Conservation (phyloP, 495 filamentous ascomycete species). For the Penicillium odoratum region DNA sequence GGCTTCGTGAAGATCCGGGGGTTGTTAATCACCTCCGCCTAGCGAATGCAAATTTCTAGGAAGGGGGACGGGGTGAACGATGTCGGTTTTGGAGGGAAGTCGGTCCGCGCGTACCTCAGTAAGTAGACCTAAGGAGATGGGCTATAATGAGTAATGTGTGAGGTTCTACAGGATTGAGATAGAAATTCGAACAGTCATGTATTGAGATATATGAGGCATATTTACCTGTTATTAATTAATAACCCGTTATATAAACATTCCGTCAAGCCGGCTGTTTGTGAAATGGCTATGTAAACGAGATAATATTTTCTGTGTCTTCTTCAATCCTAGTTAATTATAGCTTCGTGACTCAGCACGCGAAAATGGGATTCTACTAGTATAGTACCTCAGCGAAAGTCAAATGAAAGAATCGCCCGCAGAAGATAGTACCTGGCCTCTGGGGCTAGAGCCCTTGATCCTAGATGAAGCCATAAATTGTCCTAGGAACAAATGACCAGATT, state of each 20-base stretch:
- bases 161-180: neutral
- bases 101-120: constrained; percentile 18
- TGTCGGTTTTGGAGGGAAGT: constrained; percentile 59
- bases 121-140: neutral
- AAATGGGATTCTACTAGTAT: no score
- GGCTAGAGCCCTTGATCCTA: neutral
- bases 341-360: no score
- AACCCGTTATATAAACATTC: no score
- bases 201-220: no score
- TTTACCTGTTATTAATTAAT: no score
- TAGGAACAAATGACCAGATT: neutral
- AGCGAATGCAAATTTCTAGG: constrained; percentile 52
- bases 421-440: neutral
- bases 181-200: neutral
- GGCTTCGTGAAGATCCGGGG: constrained; percentile 37
- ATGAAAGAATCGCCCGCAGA: neutral
- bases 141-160: neutral
- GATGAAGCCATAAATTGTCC: neutral
- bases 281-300: no score
- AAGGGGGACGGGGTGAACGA: constrained; percentile 54
- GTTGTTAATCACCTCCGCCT: constrained; percentile 49
- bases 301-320: no score
- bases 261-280: no score
- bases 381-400: neutral
- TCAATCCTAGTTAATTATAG: no score